Evolutionary conservation across 306 rosid species (phyloP), one percentile per base, ranked within the genome.

Genomic region (Sicyos edulis): DNA sequence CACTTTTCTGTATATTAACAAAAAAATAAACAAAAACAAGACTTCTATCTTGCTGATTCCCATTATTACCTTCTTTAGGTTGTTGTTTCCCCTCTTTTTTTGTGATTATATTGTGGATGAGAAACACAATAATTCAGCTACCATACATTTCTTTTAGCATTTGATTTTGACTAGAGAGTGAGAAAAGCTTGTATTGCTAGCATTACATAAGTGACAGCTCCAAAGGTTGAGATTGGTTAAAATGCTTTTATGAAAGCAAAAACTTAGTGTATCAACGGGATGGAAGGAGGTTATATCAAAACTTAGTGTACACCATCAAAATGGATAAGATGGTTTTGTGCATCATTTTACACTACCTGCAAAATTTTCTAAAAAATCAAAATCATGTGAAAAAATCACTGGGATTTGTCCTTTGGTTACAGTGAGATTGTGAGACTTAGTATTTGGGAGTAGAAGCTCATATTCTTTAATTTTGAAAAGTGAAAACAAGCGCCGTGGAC

Each of bases 31-130:
- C 15, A 21, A 63, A 9, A 64, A 4, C 34, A 64, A 37, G 10
- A 40, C 26, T 37, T 40, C 16, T 64, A 11, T 64, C 70, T 64
- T 24, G 29, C 26, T 17, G 70, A 64, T 50, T 63, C 69, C 51
- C 69, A 63, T n/a, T 9, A n/a, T 63, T 63, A 9, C 50, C 16
- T 37, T 63, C 69, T 19, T 65, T 19, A 19, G 16, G 34, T n/a
- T 9, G 32, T 44, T 42, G 53, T 44, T 34, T 55, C 61, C 29
- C 29, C 29, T 11, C 20, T 20, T 55, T 20, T 20, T 20, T 20
- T 2, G 61, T 16, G 17, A 52, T 16, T 5, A 16, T 16, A 8
- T 61, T 16, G 67, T 61, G 47, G 20, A 7, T 2, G 45, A 60
- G 66, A 7, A 60, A 60, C 19, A 60, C 13, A 60, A 14, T 14